phyloP scores from a whole-genome alignment of 2,329 filamentous ascomycete genomes.

The Fusarium stilboides region DNA sequence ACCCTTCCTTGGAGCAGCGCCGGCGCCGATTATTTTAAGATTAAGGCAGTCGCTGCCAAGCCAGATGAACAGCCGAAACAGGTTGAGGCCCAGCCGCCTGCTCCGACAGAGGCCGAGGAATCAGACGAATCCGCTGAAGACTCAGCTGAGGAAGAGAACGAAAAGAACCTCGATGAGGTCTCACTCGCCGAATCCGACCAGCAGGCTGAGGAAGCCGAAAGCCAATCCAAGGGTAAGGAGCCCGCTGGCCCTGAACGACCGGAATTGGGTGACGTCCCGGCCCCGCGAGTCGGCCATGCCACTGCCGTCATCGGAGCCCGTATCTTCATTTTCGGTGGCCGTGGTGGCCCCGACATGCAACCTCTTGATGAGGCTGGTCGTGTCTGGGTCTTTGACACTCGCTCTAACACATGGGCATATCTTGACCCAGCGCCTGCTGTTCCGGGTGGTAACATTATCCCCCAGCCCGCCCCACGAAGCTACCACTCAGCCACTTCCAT shows the following conservation, averaged over 20 bases:
- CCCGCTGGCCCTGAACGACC: conserved; percentile 48
- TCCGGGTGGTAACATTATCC: conserved; percentile 58
- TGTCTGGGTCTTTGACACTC: conserved; percentile 83
- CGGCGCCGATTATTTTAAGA: conserved; percentile 71
- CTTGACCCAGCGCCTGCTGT: conserved; percentile 69
- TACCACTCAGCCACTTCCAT: conserved; percentile 76
- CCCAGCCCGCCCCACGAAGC: conserved; percentile 75
- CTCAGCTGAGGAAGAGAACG: conserved; percentile 39
- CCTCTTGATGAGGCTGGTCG: conserved; percentile 81
- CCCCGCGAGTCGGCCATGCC: conserved; percentile 80
- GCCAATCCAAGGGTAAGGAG: conserved; percentile 60
- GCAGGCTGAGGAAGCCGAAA: conserved; percentile 41
- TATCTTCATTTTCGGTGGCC: conserved; percentile 87
- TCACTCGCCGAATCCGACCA: conserved; percentile 53
- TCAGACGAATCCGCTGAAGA: conserved; percentile 47
- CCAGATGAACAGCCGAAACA: conserved; percentile 46
- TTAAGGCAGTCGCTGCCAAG: conserved; percentile 65
- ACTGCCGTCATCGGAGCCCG: conserved; percentile 76
- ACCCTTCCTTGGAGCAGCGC: conserved; percentile 71
- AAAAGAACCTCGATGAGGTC: conserved; percentile 61
- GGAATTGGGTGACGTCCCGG: conserved; percentile 67
- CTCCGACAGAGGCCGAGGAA: conserved; percentile 22
- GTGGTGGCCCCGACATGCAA: conserved; percentile 77
- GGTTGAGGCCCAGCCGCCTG: conserved; percentile 30
- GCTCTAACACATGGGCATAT: conserved; percentile 73